Base-by-base conservation (phyloP, 352 stramenopile species). In the Phytophthora capsici region DNA sequence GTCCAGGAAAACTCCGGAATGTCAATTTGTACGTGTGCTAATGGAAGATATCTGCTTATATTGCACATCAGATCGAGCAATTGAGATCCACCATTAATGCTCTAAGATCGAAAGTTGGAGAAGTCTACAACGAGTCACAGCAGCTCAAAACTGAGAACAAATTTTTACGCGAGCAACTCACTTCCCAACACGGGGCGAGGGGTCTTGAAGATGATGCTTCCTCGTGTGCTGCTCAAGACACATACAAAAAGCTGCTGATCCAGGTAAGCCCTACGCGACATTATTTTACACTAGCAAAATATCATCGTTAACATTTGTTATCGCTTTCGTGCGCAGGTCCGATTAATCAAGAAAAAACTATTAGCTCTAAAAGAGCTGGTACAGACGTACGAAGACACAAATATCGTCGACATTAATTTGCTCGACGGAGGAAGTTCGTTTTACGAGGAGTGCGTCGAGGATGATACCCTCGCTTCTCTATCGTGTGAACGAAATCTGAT, bases 301-400 rank as follows among this genome's bases (percentile, higher is more conserved):
- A 14, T 13, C 28, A 34, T 34, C 48, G 9, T 30, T 13, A 14
- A n/a, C n/a, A n/a, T n/a, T n/a, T n/a, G n/a, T n/a, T n/a, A n/a
- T n/a, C n/a, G n/a, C n/a, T n/a, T n/a, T 14, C 4, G 32, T 25
- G 4, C 22, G 32, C 37, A 86, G 78, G 51, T 73, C 37, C 55
- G 48, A 3, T 60, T 71, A 47, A 69, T 85, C 14, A 68, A 67
- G 9, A 20, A 30, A 6, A 71, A 54, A 41, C 19, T 82, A 28
- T 17, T 38, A 4, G 65, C 69, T 20, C 61, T 88, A 4, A 73
- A 55, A 14, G 51, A 70, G 9, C 43, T 86, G 6, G 30, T 86
- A 23, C 49, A 67, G 17, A 50, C 56, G 5, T 87, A 75, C 52
- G 52, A 67, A 23, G 67, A 75, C 46, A 83, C 63, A 19, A 75